Conservation (phyloP, 805 yeast species). For the Starmerella bacillaris region DNA sequence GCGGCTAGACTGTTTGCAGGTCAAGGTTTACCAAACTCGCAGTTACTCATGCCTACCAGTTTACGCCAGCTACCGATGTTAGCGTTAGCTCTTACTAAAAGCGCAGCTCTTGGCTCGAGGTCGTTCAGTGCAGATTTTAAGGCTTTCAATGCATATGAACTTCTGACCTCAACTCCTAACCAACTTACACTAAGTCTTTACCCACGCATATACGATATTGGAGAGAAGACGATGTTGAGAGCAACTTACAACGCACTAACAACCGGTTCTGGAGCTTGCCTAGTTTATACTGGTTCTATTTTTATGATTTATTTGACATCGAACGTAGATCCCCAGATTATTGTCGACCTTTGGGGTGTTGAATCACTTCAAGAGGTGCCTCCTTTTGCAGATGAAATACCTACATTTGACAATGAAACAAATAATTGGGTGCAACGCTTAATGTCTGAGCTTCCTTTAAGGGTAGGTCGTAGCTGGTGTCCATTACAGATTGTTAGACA, state of each 20-base stretch:
- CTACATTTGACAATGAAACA: slow-evolving; percentile 49
- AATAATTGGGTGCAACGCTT: slow-evolving; percentile 51
- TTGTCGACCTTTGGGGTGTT: slow-evolving; percentile 58
- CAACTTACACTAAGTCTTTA: slow-evolving; percentile 49
- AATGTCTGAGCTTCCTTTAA: slow-evolving; percentile 35
- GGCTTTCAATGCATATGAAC: slow-evolving; percentile 33
- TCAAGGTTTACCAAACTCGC: slow-evolving; percentile 30
- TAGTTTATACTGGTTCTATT: slow-evolving; percentile 46
- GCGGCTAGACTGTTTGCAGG: slow-evolving; percentile 36
- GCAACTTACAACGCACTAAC: slow-evolving; percentile 14
- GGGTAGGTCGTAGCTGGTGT: slow-evolving; percentile 25
- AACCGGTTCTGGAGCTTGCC: slow-evolving; percentile 49
- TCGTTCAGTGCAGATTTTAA: slow-evolving; percentile 41
- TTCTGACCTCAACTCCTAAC: slow-evolving; percentile 38
- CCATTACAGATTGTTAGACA: slow-evolving; percentile 47
- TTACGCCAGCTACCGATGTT: slow-evolving; percentile 52
- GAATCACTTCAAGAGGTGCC: slow-evolving; percentile 28
- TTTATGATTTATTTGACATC: slow-evolving; percentile 3
- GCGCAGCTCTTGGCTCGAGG: slow-evolving; percentile 39
- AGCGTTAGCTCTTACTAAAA: slow-evolving; percentile 50
- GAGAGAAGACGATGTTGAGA: slow-evolving; percentile 10
- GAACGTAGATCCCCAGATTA: slow-evolving; percentile 34
- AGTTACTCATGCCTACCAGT: slow-evolving; percentile 66
- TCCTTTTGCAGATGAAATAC: slow-evolving; percentile 40
- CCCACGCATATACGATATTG: slow-evolving; percentile 62